Conservation (phyloP, 352 stramenopile species). For the Pythium dissimile region DNA sequence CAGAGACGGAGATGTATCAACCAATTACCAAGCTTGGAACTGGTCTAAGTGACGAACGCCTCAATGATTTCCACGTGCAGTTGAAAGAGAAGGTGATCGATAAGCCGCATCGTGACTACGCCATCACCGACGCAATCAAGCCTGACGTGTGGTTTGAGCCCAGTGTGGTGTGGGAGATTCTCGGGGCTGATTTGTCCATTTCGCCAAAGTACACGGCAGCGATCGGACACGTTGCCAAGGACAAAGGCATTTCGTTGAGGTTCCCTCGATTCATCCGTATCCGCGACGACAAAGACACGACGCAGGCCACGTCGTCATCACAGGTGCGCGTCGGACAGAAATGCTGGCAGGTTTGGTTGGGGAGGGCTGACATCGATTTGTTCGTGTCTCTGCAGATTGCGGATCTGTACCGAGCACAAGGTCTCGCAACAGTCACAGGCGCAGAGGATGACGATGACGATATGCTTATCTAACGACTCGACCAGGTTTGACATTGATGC, state of each 20-base stretch:
- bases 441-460: constrained; percentile 68
- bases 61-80: constrained; percentile 90
- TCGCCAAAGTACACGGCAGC: constrained; percentile 97
- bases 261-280: constrained; percentile 99
- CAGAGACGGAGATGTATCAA: constrained; percentile 97
- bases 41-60: constrained; percentile 97
- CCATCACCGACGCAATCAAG: constrained; percentile 86
- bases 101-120: constrained; percentile 90
- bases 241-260: constrained; percentile 96
- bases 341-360: no score
- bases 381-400: constrained; percentile 51
- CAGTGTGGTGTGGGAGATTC: constrained; percentile 97
- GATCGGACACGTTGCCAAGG: constrained; percentile 86
- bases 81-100: constrained; percentile 81
- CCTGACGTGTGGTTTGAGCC: constrained; percentile 96
- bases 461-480: constrained; percentile 61
- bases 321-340: constrained; percentile 72
- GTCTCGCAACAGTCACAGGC: constrained; percentile 57
- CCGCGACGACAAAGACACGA: constrained; percentile 96
- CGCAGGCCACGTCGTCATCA: constrained; percentile 93
- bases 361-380: not conserved
- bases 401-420: constrained; percentile 77
- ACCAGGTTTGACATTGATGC: not conserved
- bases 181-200: constrained; percentile 98
- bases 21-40: constrained; percentile 98